phyloP scores from a whole-genome alignment of 2,329 filamentous ascomycete species.

The Trichophyton mentagrophytes region DNA sequence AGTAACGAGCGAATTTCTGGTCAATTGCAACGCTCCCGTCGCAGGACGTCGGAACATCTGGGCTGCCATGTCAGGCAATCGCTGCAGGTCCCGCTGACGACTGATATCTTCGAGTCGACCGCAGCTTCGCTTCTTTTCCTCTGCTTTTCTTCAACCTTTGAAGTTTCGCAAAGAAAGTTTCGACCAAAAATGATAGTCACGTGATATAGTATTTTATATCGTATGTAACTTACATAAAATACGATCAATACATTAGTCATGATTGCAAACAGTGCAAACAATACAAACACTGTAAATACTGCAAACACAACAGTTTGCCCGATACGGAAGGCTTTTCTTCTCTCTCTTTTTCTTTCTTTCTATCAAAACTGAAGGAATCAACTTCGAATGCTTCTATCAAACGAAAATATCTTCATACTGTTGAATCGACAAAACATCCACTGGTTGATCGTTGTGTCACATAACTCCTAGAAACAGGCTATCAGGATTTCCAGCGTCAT shows the following conservation, averaged over 20 bases:
- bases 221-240: background rate
- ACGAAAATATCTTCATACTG: no score
- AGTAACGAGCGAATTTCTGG: background rate
- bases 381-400: no score
- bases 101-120: background rate
- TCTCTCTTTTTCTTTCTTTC: background rate
- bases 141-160: background rate
- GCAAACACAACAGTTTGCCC: background rate
- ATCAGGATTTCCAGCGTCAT: background rate
- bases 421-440: no score
- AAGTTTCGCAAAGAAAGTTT: background rate
- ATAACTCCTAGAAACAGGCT: background rate
- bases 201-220: background rate
- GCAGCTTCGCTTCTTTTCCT: background rate
- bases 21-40: slow-evolving; percentile 1
- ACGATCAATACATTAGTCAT: background rate
- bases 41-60: background rate
- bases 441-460: no score
- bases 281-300: background rate
- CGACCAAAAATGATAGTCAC: background rate
- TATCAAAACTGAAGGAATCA: no score
- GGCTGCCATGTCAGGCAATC: background rate
- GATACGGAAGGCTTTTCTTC: background rate
- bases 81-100: background rate
- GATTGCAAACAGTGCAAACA: background rate